Conservation (phyloP, 2,329 filamentous ascomycete species). For the Oidium heveae region DNA sequence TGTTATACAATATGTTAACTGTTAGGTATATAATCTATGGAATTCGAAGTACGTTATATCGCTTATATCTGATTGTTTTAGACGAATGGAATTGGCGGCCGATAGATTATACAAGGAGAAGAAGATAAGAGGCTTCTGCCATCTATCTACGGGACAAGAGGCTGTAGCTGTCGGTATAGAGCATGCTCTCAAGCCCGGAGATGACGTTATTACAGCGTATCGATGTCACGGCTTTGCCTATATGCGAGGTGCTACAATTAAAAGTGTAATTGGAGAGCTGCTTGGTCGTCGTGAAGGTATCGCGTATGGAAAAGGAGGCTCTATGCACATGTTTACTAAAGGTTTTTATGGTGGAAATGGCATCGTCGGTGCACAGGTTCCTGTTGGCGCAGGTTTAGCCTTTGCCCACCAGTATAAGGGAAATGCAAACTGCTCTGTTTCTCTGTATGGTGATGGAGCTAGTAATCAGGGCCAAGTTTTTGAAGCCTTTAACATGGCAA, state of each 20-base stretch:
- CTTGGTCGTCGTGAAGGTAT: slow-evolving; percentile 90
- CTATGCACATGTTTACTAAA: slow-evolving; percentile 99
- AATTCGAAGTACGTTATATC: background rate
- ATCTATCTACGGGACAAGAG: slow-evolving; percentile 93
- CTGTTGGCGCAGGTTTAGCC: slow-evolving; percentile 83
- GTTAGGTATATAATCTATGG: slow-evolving; percentile 40
- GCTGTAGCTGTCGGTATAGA: slow-evolving; percentile 93
- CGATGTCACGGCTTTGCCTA: slow-evolving; percentile 95
- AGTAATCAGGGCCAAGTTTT: slow-evolving; percentile 99
- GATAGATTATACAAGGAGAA: slow-evolving; percentile 99
- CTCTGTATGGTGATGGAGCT: slow-evolving; percentile 93
- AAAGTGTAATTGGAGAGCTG: slow-evolving; percentile 87
- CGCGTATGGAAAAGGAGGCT: slow-evolving; percentile 94
- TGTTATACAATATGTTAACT: slow-evolving; percentile 95
- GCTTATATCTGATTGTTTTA: slow-evolving; percentile 17
- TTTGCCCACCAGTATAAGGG: slow-evolving; percentile 91
- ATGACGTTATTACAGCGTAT: slow-evolving; percentile 95
- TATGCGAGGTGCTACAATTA: slow-evolving; percentile 80
- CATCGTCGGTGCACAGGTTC: slow-evolving; percentile 96
- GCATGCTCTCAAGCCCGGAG: slow-evolving; percentile 71
- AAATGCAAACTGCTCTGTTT: slow-evolving; percentile 64
- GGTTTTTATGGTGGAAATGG: slow-evolving; percentile 98
- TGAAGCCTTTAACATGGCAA: slow-evolving; percentile 99
- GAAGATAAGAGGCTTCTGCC: slow-evolving; percentile 99
- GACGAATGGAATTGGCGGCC: slow-evolving; percentile 99